Evolutionary conservation across 345 rosid species (phyloP), one percentile per base, ranked within the genome.

Genomic region (Bruguiera gymnorhiza): DNA sequence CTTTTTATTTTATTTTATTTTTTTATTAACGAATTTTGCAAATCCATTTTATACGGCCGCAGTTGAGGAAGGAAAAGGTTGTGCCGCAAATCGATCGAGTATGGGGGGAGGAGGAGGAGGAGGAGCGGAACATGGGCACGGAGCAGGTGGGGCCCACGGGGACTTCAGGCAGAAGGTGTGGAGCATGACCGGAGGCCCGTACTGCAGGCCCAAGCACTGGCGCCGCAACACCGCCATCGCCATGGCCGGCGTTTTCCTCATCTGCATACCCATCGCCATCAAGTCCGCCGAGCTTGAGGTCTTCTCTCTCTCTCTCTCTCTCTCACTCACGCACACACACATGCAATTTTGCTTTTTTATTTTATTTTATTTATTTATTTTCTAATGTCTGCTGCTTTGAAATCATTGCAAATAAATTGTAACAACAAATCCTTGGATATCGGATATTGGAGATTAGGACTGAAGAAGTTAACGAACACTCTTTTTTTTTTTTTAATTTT

Each of bases 141-240:
- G 92, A 36, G 96, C 83, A 71, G 96, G 82, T 63, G 87, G 83
- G 19, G 70, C 68, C 26, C 85, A 80, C 36, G 91, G 87, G 36
- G 97, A 95, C 71, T 95, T 95, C 82, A 86, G 99, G 84, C 71
- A 68, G 52, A 95, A 95, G 77, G 99, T 95, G 11, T 95, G 98
- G 99, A 92, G 88, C 75, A 88, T 92, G 97, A 6, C 83, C 56
- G 99, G 99, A 36, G 99, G 99, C 21, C 96, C 99, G 23, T 43
- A 95, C 79, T 92, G 99, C 86, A 78, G 98, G 67, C 99, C 98
- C 32, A 92, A 92, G 75, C 96, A 95, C 85, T 95, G 99, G 99
- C 83, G 81, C 70, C 94, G 99, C 70, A 95, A 95, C 78, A 95
- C 99, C 6, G 99, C 99, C 83, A 70, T 95, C 55, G 98, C 98